Base-by-base conservation (phyloP, 31 red algal species). In the Endocladia muricata region DNA sequence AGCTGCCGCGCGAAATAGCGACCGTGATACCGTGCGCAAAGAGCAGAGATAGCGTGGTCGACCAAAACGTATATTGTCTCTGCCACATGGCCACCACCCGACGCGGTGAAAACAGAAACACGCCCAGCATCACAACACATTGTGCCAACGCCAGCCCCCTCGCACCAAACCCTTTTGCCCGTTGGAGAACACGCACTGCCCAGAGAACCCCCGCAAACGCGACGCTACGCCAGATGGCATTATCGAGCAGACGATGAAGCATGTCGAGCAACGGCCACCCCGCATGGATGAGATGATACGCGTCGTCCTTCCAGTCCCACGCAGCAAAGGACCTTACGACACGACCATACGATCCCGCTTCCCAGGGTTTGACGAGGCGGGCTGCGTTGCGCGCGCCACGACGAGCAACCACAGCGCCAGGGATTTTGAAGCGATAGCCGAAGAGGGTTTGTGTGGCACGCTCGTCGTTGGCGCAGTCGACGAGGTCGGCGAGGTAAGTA, bases 11-110 rank as follows among this genome's bases (percentile, higher is more conserved):
- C 4, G 68, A 38, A 65, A 89, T 74, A 26, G 71, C 85, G 2
- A 70, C 58, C 21, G 77, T 81, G 33, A 89, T 70, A 11, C 85
- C 85, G 52, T 89, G 75, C 32, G 54, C 41, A 19, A 47, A 37
- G 19, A 89, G 42, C 37, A 81, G 47, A 39, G 69, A 44, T 21
- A 66, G 3, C 17, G 85, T 89, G 4, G 85, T 81, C 3, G 43
- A 67, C 85, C 85, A 89, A 44, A 89, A 89, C 13, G 85, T 66
- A 44, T 89, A 89, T 51, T 81, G 47, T 22, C 51, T 31, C 42
- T 89, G 83, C 83, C 83, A 87, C 33, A 44, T 52, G 9, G 61
- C 30, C 25, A 87, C 65, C 11, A 87, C 47, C 1, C 37, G 38
- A 36, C 54, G 41, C 52, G 83, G 83, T 49, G 72, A 72, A 7